Conservation (phyloP, 169 alveolate genomes). For the Plasmodium gallinaceum region DNA sequence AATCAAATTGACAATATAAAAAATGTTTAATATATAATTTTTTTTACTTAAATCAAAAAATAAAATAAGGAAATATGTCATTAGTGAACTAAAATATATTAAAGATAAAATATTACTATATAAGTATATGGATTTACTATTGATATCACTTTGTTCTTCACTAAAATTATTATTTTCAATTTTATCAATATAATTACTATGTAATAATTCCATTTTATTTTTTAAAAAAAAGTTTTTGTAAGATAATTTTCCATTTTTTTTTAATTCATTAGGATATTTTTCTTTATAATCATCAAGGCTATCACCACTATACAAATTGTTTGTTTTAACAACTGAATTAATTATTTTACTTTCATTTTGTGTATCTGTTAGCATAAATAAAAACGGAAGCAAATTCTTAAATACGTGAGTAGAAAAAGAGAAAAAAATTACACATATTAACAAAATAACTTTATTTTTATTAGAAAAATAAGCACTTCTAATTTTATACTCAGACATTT, state of each 20-base stretch:
- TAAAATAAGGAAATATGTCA: slow-evolving; percentile 57
- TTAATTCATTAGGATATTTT: not conserved
- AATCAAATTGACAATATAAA: slow-evolving; percentile 39
- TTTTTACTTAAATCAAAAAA: slow-evolving; percentile 51
- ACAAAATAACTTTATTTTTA: slow-evolving; percentile 22
- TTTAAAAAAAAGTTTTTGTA: no score
- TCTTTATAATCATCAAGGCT: not conserved
- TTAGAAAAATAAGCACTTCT: slow-evolving; percentile 45
- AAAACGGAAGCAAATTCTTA: slow-evolving; percentile 62
- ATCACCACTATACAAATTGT: not conserved
- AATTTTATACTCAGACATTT: slow-evolving; percentile 71
- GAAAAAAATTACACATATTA: slow-evolving; percentile 65
- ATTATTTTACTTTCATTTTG: not conserved
- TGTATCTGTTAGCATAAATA: slow-evolving; percentile 61
- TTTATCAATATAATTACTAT: not conserved
- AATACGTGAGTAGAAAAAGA: slow-evolving; percentile 70
- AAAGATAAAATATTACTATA: slow-evolving; percentile 46
- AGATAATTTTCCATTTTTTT: not conserved
- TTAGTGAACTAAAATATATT: slow-evolving; percentile 48
- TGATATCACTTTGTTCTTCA: not conserved
- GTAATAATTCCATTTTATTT: no score
- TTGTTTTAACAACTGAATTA: not conserved
- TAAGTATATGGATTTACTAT: slow-evolving; percentile 27
- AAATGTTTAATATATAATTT: slow-evolving; percentile 21
- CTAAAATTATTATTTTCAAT: not conserved